Evolutionary conservation across 371 early-diverging fungal species (phyloP).

Genomic region (Nematocida displodere): DNA sequence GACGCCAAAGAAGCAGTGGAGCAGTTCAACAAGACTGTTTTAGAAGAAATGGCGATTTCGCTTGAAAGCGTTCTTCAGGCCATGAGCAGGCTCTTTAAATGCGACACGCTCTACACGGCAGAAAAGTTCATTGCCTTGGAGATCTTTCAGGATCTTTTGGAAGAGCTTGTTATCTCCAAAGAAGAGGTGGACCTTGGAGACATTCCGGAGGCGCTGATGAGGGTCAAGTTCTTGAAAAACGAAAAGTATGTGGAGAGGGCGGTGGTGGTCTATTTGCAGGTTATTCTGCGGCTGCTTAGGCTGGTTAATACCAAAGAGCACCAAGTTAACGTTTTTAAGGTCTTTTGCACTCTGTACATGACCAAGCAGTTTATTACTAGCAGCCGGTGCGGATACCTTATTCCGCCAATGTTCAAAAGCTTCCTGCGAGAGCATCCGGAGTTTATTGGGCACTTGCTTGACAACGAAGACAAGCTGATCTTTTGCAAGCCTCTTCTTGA

Average conservation of each 20-base stretch:
- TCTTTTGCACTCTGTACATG: constrained; percentile 51
- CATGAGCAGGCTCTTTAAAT: constrained; percentile 22
- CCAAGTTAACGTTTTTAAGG: constrained; percentile 30
- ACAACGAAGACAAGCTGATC: constrained; percentile 37
- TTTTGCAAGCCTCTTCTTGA: constrained; percentile 34
- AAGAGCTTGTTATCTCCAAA: not conserved
- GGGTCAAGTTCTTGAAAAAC: constrained; percentile 45
- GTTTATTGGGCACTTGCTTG: constrained; percentile 27
- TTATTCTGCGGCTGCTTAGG: constrained; percentile 14
- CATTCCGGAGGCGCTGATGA: not conserved
- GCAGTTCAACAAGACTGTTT: not conserved
- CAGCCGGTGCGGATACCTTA: constrained; percentile 35
- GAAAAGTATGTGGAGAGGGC: constrained; percentile 49
- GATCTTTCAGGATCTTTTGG: constrained; percentile 24
- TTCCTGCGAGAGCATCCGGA: constrained; percentile 25
- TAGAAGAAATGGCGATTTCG: constrained; percentile 22
- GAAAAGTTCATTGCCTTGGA: constrained; percentile 39
- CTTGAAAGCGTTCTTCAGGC: not conserved
- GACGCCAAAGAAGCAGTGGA: constrained; percentile 35
- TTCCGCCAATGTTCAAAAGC: constrained; percentile 18
- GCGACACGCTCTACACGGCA: constrained; percentile 27
- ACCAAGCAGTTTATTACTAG: constrained; percentile 46
- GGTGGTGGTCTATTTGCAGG: constrained; percentile 42
- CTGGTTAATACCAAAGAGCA: constrained; percentile 25
- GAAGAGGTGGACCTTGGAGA: constrained; percentile 17